These are phyloP conservation scores for Biscogniauxia mediterranea DNA, from an alignment of 2,329 filamentous ascomycete species.

Conservation along the genomic window DNA sequence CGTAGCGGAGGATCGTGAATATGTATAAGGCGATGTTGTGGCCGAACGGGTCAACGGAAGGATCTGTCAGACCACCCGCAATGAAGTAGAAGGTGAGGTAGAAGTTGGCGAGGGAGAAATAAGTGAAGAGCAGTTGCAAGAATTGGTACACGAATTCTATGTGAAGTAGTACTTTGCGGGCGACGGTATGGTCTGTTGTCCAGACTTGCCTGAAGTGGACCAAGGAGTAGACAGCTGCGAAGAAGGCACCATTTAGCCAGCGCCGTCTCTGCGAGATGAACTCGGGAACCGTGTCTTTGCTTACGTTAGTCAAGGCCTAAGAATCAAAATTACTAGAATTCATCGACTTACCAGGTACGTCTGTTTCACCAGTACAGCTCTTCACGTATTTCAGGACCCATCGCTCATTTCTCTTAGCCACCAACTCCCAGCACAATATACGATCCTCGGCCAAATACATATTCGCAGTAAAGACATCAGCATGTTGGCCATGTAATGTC, in stretches of 20 bases:
- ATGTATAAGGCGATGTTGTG: constrained; percentile 81
- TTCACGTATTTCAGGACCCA: constrained; percentile 99
- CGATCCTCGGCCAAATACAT: constrained; percentile 99
- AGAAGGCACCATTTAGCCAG: constrained; percentile 99
- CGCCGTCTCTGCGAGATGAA: constrained; percentile 95
- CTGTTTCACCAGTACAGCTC: constrained; percentile 92
- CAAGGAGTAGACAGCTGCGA: constrained; percentile 94
- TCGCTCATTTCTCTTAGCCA: constrained; percentile 89
- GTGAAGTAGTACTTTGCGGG: constrained; percentile 86
- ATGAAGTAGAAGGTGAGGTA: constrained; percentile 99
- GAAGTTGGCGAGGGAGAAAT: constrained; percentile 97
- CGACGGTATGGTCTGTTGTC: constrained; percentile 85
- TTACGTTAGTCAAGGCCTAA: constrained; percentile 29
- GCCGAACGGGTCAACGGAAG: constrained; percentile 82
- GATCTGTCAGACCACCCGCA: constrained; percentile 81
- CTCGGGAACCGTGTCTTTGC: constrained; percentile 82
- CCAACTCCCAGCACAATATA: constrained; percentile 93
- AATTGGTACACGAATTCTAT: constrained; percentile 96
- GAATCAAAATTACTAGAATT: neutral
- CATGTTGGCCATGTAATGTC: constrained; percentile 83
- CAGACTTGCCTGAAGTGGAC: constrained; percentile 94
- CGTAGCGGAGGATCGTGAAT: constrained; percentile 83
- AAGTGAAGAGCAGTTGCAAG: constrained; percentile 89
- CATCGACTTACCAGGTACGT: constrained; percentile 79
- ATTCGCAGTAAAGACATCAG: constrained; percentile 96